Conservation (phyloP, 2,329 filamentous ascomycete species). For the Claviceps sp. region DNA sequence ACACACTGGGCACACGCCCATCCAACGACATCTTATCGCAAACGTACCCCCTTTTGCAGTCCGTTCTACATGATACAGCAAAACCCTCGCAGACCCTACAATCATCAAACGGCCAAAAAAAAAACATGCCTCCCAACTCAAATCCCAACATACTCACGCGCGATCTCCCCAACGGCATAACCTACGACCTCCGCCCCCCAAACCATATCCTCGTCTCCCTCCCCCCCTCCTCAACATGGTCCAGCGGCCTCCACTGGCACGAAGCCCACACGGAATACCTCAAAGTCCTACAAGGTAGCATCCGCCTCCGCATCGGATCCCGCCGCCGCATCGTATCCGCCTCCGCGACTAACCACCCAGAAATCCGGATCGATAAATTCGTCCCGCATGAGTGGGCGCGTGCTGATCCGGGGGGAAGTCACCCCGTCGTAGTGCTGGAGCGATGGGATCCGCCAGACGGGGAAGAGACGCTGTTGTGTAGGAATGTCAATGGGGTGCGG, state of each 20-base stretch:
- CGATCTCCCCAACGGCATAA: conserved; percentile 10
- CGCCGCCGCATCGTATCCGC: conserved; percentile 10
- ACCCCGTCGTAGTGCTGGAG: conserved; percentile 29
- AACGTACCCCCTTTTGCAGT: too few species aligned
- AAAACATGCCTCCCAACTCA: neutral
- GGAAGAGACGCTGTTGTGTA: conserved; percentile 33
- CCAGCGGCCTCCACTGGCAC: conserved; percentile 36
- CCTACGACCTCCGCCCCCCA: conserved; percentile 22
- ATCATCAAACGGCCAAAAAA: too few species aligned
- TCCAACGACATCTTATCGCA: too few species aligned
- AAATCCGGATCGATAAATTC: conserved; percentile 22
- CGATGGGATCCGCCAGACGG: conserved; percentile 32
- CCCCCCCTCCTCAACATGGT: conserved; percentile 29
- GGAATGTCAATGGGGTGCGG: conserved; percentile 32
- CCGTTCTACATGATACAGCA: too few species aligned
- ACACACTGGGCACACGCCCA: too few species aligned
- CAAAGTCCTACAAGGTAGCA: conserved; percentile 24
- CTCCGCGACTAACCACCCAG: conserved; percentile 9
- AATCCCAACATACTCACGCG: conserved; percentile 7
- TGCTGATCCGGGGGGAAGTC: conserved; percentile 15
- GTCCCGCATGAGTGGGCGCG: conserved; percentile 34
- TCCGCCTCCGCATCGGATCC: conserved; percentile 13
- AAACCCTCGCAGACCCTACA: too few species aligned
- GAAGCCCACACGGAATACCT: conserved; percentile 32
- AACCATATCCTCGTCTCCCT: conserved; percentile 29